A percentile compares a stretch with the other conserved stretches of the same genome.
Conservation (phyloP, 306 rosid species). For the Senna siamea region DNA sequence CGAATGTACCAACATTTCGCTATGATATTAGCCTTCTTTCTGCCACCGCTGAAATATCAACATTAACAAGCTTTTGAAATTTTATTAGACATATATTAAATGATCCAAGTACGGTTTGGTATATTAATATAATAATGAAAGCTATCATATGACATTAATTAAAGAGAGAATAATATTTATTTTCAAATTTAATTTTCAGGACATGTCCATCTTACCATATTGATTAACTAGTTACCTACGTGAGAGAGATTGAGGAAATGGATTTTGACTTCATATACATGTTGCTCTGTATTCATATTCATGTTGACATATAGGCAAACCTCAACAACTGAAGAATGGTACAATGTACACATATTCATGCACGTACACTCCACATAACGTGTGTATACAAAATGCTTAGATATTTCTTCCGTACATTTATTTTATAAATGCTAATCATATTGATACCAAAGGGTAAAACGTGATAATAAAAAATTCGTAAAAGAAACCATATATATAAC, state of each 20-base stretch:
- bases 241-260: conserved; percentile 20
- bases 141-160: no score
- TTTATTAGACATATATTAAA: no score
- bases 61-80: no score
- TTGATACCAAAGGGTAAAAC: conserved; percentile 10
- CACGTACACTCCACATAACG: no score
- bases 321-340: no score
- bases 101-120: no score
- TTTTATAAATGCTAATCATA: not conserved
- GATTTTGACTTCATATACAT: not conserved
- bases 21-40: not conserved
- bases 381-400: not conserved
- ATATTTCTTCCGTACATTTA: conserved; percentile 8
- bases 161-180: not conserved
- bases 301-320: no score
- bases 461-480: not conserved
- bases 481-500: not conserved
- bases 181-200: not conserved
- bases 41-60: not conserved
- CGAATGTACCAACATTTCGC: no score
- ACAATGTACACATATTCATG: no score
- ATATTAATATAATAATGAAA: no score
- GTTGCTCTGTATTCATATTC: no score
- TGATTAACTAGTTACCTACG: conserved; percentile 33
- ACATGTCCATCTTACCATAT: conserved; percentile 32